Evolutionary conservation across 345 rosid species (phyloP).

Genomic region (Crucihimalaya himalaica): DNA sequence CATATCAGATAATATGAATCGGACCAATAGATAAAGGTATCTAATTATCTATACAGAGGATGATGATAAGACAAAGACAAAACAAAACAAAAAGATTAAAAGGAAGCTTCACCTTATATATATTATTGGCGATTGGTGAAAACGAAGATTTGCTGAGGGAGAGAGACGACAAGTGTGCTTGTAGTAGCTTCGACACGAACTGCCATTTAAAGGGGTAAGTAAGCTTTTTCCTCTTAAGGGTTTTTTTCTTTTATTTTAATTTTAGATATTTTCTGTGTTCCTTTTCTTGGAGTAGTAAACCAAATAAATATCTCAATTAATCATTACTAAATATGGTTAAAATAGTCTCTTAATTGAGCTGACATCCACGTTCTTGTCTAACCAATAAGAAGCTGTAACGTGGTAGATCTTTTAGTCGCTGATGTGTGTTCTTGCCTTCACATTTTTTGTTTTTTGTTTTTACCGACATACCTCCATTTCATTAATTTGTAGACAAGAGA

Average conservation of each 20-base stretch:
- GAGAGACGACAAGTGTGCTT: slow-evolving; percentile 41
- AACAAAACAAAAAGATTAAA: neutral
- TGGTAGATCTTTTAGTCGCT: neutral
- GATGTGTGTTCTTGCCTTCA: neutral
- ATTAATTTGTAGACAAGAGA: no score
- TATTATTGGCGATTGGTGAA: slow-evolving; percentile 8
- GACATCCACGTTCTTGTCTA: slow-evolving; percentile 14
- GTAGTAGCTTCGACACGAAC: slow-evolving; percentile 30
- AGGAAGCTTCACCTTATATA: neutral
- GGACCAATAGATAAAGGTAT: neutral
- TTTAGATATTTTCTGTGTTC: slow-evolving; percentile 16
- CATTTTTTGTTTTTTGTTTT: no score
- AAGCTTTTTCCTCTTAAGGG: slow-evolving; percentile 21
- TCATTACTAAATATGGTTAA: no score
- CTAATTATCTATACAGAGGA: neutral
- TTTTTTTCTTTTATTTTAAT: neutral
- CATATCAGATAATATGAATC: slow-evolving; percentile 18
- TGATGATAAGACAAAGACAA: neutral
- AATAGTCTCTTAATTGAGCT: slow-evolving; percentile 3
- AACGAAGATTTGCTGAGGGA: slow-evolving; percentile 4
- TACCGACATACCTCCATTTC: no score
- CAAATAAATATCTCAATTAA: slow-evolving; percentile 28
- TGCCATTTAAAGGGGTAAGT: slow-evolving; percentile 32
- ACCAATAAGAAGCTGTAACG: slow-evolving; percentile 10
- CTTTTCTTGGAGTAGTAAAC: neutral